Conservation (phyloP, 2,329 filamentous ascomycete genomes). For the Juglanconis oblonga region DNA sequence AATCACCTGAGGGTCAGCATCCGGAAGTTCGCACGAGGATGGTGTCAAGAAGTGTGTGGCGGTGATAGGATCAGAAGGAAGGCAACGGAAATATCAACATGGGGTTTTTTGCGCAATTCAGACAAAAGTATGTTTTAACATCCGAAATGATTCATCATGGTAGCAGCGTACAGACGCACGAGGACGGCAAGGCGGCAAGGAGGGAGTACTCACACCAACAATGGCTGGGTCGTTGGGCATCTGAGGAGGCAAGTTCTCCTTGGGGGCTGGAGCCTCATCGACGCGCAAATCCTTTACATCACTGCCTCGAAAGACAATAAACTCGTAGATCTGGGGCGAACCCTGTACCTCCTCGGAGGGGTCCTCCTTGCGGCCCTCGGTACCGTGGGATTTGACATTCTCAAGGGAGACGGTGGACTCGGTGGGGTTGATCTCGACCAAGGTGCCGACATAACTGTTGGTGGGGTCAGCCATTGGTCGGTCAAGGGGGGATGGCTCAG, state of each 20-base stretch:
- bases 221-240: constrained; percentile 96
- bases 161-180: constrained; percentile 25
- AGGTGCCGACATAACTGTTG: constrained; percentile 83
- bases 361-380: constrained; percentile 80
- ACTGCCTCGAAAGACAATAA: constrained; percentile 96
- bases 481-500: neutral
- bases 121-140: constrained; percentile 80
- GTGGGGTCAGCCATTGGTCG: constrained; percentile 29
- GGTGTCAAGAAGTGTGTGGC: constrained; percentile 20
- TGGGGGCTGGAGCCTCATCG: constrained; percentile 73
- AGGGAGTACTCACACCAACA: constrained; percentile 77
- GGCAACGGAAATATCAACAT: constrained; percentile 99
- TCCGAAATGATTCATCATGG: constrained; percentile 96
- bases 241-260: constrained; percentile 71
- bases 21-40: constrained; percentile 13
- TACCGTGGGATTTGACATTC: constrained; percentile 91
- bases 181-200: constrained; percentile 14
- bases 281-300: constrained; percentile 98
- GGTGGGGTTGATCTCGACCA: constrained; percentile 98
- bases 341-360: constrained; percentile 79
- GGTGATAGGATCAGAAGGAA: constrained; percentile 84
- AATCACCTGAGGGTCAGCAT: constrained; percentile 26
- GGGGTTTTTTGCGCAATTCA: constrained; percentile 87
- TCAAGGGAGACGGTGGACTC: constrained; percentile 95
- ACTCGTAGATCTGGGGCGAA: constrained; percentile 90